Percentiles rank a stretch among this genome's conserved stretches.
Conservation (phyloP, 495 filamentous ascomycete genomes). For the Penicillium herquei region DNA sequence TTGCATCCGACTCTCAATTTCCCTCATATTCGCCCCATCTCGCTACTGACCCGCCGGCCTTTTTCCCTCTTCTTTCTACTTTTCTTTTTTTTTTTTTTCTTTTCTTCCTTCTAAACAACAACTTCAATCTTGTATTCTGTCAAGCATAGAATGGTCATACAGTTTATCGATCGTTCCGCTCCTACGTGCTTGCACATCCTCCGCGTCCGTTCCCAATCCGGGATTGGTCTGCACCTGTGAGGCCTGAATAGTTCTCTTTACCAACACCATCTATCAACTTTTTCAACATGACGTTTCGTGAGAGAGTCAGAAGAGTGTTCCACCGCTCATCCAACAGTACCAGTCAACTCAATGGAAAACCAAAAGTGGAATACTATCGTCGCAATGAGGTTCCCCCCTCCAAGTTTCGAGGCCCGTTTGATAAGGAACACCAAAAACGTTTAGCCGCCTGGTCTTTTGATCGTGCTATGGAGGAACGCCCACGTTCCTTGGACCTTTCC, state of each 20-base stretch:
- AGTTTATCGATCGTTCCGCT: constrained; percentile 3
- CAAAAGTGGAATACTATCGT: constrained; percentile 52
- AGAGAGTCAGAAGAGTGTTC: constrained; percentile 42
- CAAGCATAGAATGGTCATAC: constrained; percentile 20
- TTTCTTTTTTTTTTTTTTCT: constrained; percentile 2
- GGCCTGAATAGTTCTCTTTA: constrained; percentile 1
- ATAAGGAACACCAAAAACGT: constrained; percentile 48
- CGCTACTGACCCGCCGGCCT: neutral
- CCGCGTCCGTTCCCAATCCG: constrained; percentile 35
- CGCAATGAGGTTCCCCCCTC: constrained; percentile 50
- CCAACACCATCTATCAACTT: neutral
- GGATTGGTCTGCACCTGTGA: constrained; percentile 38
- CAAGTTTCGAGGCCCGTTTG: constrained; percentile 53
- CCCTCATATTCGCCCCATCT: constrained; percentile 3
- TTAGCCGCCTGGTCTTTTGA: constrained; percentile 52
- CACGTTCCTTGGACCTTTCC: constrained; percentile 34
- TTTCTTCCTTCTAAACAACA: neutral
- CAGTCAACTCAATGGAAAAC: constrained; percentile 30
- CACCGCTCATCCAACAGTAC: constrained; percentile 30
- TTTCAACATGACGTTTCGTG: constrained; percentile 44
- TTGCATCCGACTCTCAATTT: constrained; percentile 8
- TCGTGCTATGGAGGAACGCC: constrained; percentile 35
- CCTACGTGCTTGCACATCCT: constrained; percentile 40
- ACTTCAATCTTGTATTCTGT: neutral
- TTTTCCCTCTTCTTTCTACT: neutral